Evolutionary conservation across 257 asterid genomes (phyloP).

Genomic region (Coffea eugenioides): DNA sequence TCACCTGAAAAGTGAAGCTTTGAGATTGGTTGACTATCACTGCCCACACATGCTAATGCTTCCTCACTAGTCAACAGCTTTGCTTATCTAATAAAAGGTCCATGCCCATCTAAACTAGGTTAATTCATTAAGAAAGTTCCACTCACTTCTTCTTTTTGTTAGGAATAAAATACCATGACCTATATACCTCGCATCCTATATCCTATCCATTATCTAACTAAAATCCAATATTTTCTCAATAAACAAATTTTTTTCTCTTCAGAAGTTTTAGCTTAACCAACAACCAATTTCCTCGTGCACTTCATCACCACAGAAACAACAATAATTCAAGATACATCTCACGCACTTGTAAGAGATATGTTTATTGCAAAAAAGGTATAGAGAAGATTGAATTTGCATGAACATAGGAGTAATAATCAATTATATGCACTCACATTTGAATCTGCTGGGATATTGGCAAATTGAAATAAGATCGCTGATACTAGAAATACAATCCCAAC

Average conservation of each 20-base stretch:
- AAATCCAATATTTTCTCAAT: no score
- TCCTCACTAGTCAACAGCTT: neutral
- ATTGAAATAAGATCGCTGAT: conserved; percentile 75
- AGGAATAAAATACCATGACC: neutral
- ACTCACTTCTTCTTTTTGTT: neutral
- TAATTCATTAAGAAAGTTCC: neutral
- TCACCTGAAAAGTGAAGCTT: neutral
- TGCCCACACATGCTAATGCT: neutral
- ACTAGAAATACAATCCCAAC: conserved; percentile 80
- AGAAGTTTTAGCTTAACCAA: neutral
- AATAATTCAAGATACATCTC: neutral
- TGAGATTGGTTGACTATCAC: neutral
- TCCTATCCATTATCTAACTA: no score
- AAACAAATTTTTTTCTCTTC: no score
- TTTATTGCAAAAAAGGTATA: neutral
- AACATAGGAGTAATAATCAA: neutral
- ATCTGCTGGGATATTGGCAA: conserved; percentile 66
- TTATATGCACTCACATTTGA: conserved; percentile 42
- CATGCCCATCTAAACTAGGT: neutral
- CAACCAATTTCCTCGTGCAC: neutral
- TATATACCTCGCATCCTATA: no score
- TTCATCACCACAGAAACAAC: neutral
- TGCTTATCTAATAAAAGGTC: no score
- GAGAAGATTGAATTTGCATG: neutral
- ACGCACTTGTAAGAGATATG: neutral